Conservation (phyloP, 805 yeast species). For the Monosporozyma servazzii region DNA sequence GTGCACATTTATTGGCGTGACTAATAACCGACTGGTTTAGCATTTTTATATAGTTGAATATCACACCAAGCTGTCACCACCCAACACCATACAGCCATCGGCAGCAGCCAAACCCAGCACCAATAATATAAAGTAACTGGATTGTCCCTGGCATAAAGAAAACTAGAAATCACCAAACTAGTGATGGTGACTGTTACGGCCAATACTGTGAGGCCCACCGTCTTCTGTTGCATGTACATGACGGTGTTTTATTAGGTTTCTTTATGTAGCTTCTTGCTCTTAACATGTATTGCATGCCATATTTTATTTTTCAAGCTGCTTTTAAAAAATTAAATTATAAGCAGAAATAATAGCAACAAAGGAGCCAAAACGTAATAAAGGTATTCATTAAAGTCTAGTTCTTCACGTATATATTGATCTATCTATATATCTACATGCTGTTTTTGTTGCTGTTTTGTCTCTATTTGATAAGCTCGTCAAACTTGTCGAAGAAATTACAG, state of each 20-base stretch:
- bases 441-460: neutral
- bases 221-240: conserved; percentile 13
- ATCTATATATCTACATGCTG: neutral
- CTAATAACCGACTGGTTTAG: conserved; percentile 10
- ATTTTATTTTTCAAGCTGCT: neutral
- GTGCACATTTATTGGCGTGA: neutral
- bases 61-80: conserved; percentile 29
- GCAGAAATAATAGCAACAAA: neutral
- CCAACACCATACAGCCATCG: conserved; percentile 28
- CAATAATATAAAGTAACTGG: conserved; percentile 19
- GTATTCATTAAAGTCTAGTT: neutral
- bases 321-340: neutral
- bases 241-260: neutral
- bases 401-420: neutral
- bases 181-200: conserved; percentile 15
- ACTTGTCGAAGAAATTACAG: conserved; percentile 32
- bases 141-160: conserved; percentile 9
- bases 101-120: conserved; percentile 22
- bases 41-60: conserved; percentile 25
- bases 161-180: conserved; percentile 7
- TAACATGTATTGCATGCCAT: neutral
- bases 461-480: conserved; percentile 23
- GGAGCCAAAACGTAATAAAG: neutral
- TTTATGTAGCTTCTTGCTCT: neutral
- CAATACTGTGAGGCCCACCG: conserved; percentile 12